Base-by-base conservation (phyloP, 306 rosid species). In the Vigna unguiculata region DNA sequence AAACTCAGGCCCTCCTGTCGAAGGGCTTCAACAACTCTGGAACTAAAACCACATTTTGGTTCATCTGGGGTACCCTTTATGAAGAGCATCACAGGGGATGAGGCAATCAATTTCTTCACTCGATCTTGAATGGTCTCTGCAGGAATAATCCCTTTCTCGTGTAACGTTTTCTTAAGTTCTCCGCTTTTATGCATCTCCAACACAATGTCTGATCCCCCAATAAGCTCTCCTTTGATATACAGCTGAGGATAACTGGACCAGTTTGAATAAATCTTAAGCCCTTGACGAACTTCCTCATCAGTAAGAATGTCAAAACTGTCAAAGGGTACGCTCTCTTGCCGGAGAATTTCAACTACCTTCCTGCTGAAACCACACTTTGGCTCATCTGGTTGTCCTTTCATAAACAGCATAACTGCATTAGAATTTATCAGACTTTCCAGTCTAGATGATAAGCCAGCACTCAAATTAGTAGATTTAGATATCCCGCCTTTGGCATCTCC, bases 211-310 rank as follows among this genome's bases (percentile, higher is more conserved):
- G 98, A 92, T 78, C 98, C 97, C 16, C 97, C 97, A 70, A 95
- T 83, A 46, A 95, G 91, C 77, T 95, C 93, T 7, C 90, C 87
- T 82, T 83, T 88, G 46, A 95, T 83, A 76, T 95, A 90, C 21
- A 95, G 83, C 72, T 92, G 97, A 21, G 98, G 98, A 75, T 90
- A 95, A 77, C 98, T 92, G 45, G 98, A 95, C 98, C 98, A 95
- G 83, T 95, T 95, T 52, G 98, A 95, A 73, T 83, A 86, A 73
- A 86, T 93, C 86, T 95, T 95, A 17, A 95, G 90, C 68, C 98
- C 98, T 78, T 88, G 95, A 82, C 97, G 97, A 54, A 90, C 84
- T 65, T 92, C 95, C 22, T 90, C 98, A 54, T 92, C 97, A 20
- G 90, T 64, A 78, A 95, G 95, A 80, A 95, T 86, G 85, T 95